These are phyloP conservation scores for Psilocybe sp. DNA, from an alignment of 768 basidiomycete species.

Conservation along the genomic window DNA sequence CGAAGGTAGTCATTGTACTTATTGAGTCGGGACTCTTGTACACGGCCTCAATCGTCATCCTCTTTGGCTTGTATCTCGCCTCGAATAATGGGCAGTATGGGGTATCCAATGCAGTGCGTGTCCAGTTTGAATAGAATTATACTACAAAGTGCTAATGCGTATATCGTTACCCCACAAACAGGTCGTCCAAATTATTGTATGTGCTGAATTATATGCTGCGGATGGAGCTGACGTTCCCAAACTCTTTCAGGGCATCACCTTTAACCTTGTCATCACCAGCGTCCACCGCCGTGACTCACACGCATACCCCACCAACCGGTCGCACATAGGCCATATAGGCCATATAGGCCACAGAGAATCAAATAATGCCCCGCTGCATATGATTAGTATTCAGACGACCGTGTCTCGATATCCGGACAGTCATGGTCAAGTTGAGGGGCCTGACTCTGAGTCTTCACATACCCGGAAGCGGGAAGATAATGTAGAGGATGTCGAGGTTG, in stretches of 20 bases:
- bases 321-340: neutral
- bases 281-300: conserved; percentile 9
- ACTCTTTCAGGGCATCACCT: conserved; percentile 22
- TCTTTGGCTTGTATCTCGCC: conserved; percentile 32
- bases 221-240: neutral
- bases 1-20: conserved; percentile 26
- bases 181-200: conserved; percentile 41
- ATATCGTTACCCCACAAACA: conserved; percentile 9
- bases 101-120: conserved; percentile 35
- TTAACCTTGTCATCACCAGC: conserved; percentile 23
- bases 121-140: neutral
- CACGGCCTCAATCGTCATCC: conserved; percentile 30
- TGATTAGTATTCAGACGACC: conserved; percentile 30
- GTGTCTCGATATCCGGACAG: conserved; percentile 22
- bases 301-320: neutral
- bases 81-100: conserved; percentile 35
- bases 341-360: no score
- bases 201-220: neutral
- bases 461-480: no score
- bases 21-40: conserved; percentile 40
- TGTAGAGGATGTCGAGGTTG: no score
- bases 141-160: neutral
- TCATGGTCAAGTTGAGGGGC: no score
- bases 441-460: no score
- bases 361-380: conserved; percentile 18